Evolutionary conservation across 148 eudicot species (phyloP).

Genomic region (Persicaria maculosa): DNA sequence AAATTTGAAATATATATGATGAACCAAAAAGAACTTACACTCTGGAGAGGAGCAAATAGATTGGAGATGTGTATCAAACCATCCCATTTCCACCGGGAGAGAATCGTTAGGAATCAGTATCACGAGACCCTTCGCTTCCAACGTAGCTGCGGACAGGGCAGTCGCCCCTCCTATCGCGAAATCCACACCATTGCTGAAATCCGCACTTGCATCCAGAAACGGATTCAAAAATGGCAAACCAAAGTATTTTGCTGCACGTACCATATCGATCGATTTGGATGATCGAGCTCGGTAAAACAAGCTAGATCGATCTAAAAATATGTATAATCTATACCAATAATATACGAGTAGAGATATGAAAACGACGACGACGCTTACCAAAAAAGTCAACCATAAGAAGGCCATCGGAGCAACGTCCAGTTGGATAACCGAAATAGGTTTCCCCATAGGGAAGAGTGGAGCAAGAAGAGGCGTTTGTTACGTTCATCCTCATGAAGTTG

Average conservation of each 20-base stretch:
- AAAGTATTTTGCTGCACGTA: constrained; percentile 21
- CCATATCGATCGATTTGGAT: too few relatives aligned
- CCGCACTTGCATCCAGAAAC: constrained; percentile 22
- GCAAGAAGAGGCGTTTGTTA: background rate
- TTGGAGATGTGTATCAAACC: constrained; percentile 28
- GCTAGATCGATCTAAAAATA: too few relatives aligned
- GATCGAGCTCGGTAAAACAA: too few relatives aligned
- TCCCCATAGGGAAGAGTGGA: constrained; percentile 17
- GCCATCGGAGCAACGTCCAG: constrained; percentile 40
- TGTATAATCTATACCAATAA: too few relatives aligned
- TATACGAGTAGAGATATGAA: background rate
- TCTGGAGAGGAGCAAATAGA: background rate
- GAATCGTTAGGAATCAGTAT: constrained; percentile 12
- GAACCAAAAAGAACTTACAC: background rate
- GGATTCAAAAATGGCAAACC: constrained; percentile 28
- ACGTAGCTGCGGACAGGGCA: constrained; percentile 14
- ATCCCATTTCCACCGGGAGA: constrained; percentile 22
- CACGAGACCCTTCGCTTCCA: background rate
- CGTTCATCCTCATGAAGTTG: constrained; percentile 14
- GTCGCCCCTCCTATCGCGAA: constrained; percentile 33
- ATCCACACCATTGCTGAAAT: constrained; percentile 33
- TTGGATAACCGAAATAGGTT: constrained; percentile 9
- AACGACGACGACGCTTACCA: constrained; percentile 16
- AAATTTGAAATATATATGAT: too few relatives aligned
- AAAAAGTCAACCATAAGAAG: constrained; percentile 35